Evolutionary conservation across 495 filamentous ascomycete genomes (phyloP).

Genomic region (Talaromyces ruber): DNA sequence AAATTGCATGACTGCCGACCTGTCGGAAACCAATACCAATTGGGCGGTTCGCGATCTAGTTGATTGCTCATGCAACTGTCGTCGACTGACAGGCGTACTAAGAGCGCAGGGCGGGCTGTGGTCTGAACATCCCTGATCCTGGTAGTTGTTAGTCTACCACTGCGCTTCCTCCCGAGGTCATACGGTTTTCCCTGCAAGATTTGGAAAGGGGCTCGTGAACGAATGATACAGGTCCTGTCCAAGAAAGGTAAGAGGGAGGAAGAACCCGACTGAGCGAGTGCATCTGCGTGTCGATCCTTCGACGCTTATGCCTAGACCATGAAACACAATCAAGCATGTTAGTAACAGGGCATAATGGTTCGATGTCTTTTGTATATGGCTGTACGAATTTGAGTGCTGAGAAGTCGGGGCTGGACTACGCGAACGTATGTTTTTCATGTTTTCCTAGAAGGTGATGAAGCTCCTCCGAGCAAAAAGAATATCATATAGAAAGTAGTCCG

Average conservation of each 20-base stretch:
- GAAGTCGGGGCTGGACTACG: too few relatives aligned
- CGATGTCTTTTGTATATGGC: too few relatives aligned
- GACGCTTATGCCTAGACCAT: neutral
- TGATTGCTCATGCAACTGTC: neutral
- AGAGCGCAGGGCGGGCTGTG: neutral
- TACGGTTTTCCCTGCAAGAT: neutral
- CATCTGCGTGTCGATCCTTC: neutral
- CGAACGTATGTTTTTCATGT: neutral
- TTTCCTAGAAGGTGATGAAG: neutral
- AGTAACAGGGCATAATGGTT: too few relatives aligned
- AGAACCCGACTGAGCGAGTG: neutral
- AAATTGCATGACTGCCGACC: neutral
- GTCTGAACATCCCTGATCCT: neutral
- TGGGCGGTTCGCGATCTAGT: neutral
- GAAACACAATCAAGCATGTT: neutral
- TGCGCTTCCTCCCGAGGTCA: neutral
- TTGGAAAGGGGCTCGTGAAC: neutral
- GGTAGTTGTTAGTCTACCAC: neutral
- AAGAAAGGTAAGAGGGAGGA: neutral
- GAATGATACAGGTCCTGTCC: neutral
- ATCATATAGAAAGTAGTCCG: neutral
- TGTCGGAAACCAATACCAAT: neutral
- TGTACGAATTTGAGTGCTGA: too few relatives aligned
- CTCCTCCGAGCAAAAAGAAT: neutral
- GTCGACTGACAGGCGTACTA: neutral